Conservation (phyloP, 352 stramenopile genomes). For the Phytophthora ramorum region DNA sequence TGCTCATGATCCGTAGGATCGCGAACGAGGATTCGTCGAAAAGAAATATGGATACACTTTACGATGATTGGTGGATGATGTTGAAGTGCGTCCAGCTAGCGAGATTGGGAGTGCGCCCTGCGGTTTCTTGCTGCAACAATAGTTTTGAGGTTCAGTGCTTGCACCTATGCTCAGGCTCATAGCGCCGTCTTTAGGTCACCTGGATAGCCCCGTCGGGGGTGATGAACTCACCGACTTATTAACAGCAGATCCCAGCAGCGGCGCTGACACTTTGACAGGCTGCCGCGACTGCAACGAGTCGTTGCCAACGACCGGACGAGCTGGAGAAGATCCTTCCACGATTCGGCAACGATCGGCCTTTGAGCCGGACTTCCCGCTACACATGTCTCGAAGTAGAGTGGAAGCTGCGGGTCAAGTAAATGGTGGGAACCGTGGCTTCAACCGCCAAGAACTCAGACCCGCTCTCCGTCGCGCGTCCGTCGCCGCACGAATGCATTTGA, state of each 20-base stretch:
- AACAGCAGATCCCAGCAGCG: constrained; percentile 10
- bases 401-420: neutral
- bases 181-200: too few species aligned
- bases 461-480: too few species aligned
- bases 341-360: constrained; percentile 40
- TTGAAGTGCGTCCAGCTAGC: neutral
- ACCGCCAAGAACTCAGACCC: neutral
- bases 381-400: constrained; percentile 30
- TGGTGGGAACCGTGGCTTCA: neutral
- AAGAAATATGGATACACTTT: constrained; percentile 5
- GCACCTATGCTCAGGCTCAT: neutral
- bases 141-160: neutral
- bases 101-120: too few species aligned
- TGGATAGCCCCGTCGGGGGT: neutral
- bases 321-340: constrained; percentile 26
- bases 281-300: neutral
- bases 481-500: too few species aligned
- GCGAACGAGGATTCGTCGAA: constrained; percentile 7
- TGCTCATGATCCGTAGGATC: constrained; percentile 27
- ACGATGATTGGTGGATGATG: constrained; percentile 15
- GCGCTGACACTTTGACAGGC: neutral
- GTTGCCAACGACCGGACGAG: constrained; percentile 26
- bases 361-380: constrained; percentile 26
- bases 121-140: neutral
- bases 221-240: neutral